Percentiles rank a stretch among this genome's conserved stretches.
These are phyloP conservation scores for Lactarius akahatsu DNA, from an alignment of 768 basidiomycete species.

Conservation along the genomic window DNA sequence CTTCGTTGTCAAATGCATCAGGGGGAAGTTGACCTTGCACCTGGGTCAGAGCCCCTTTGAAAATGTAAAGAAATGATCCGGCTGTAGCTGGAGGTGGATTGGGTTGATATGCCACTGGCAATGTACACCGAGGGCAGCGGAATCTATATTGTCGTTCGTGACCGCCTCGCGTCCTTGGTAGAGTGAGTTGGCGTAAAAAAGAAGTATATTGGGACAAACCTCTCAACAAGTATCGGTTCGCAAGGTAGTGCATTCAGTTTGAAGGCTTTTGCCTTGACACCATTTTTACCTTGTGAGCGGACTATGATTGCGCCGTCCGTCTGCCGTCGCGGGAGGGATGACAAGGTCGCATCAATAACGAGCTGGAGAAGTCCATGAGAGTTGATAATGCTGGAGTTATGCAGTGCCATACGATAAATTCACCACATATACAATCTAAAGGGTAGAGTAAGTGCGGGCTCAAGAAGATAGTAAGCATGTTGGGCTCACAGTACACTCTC, in stretches of 20 bases:
- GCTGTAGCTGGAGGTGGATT: conserved; percentile 74
- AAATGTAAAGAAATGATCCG: conserved; percentile 75
- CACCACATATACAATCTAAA: conserved; percentile 83
- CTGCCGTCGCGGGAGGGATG: conserved; percentile 64
- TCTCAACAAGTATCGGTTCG: conserved; percentile 74
- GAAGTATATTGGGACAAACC: conserved; percentile 44
- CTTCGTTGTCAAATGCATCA: conserved; percentile 73
- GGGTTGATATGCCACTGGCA: conserved; percentile 76
- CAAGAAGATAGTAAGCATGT: conserved; percentile 14
- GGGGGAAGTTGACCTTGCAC: conserved; percentile 82
- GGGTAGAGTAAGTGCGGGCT: conserved; percentile 21
- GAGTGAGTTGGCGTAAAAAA: conserved; percentile 31
- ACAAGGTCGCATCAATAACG: conserved; percentile 74
- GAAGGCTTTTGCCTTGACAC: conserved; percentile 67
- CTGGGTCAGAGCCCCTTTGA: conserved; percentile 82
- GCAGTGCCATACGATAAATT: conserved; percentile 64
- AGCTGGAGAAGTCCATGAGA: conserved; percentile 46
- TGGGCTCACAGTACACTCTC: conserved; percentile 72
- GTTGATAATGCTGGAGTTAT: neutral
- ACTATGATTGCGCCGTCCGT: conserved; percentile 82
- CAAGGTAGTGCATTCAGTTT: conserved; percentile 76
- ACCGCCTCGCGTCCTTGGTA: conserved; percentile 51
- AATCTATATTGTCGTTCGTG: conserved; percentile 77
- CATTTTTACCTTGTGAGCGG: conserved; percentile 63
- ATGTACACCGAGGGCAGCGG: conserved; percentile 63